A percentile compares a stretch with the other conserved stretches of the same genome.
Conservation (phyloP, 1,284 basidiomycete species). For the Agroathelia rolfsii region DNA sequence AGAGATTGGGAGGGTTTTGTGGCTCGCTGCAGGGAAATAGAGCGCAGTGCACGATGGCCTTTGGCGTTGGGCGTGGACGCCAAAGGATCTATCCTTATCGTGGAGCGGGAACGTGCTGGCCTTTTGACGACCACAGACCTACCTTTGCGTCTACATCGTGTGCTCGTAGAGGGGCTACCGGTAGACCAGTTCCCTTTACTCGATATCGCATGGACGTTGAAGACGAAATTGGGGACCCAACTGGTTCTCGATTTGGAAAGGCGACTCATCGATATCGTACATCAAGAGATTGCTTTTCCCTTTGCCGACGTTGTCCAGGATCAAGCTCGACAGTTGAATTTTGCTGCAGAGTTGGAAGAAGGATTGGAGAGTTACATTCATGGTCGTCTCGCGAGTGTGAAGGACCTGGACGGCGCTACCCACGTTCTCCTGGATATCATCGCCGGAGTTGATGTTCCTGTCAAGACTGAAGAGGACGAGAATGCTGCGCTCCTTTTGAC, state of each 20-base stretch:
- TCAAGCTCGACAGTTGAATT: slow-evolving; percentile 40
- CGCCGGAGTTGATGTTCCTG: slow-evolving; percentile 55
- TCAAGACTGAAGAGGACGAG: slow-evolving; percentile 68
- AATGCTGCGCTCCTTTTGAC: slow-evolving; percentile 43
- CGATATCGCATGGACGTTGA: slow-evolving; percentile 49
- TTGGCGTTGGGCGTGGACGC: slow-evolving; percentile 50
- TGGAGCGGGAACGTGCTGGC: slow-evolving; percentile 73
- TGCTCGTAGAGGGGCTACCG: slow-evolving; percentile 29
- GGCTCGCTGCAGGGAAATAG: slow-evolving; percentile 78
- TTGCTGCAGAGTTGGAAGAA: slow-evolving; percentile 47
- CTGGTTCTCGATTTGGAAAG: slow-evolving; percentile 47
- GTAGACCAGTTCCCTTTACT: slow-evolving; percentile 47
- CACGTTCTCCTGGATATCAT: slow-evolving; percentile 54
- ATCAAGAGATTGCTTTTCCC: slow-evolving; percentile 66
- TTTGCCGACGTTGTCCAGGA: slow-evolving; percentile 66
- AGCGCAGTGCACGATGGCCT: slow-evolving; percentile 79
- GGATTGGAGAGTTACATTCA: slow-evolving; percentile 48
- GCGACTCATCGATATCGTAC: slow-evolving; percentile 49
- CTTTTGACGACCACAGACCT: slow-evolving; percentile 57
- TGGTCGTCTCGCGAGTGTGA: slow-evolving; percentile 44
- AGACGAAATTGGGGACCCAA: slow-evolving; percentile 44
- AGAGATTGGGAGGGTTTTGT: slow-evolving; percentile 91
- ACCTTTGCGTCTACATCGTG: slow-evolving; percentile 46
- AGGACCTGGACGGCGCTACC: slow-evolving; percentile 45
- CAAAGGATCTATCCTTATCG: slow-evolving; percentile 44